These are phyloP conservation scores for Yamadazyma insecticola DNA, from an alignment of 805 yeast genomes.

Conservation along the genomic window DNA sequence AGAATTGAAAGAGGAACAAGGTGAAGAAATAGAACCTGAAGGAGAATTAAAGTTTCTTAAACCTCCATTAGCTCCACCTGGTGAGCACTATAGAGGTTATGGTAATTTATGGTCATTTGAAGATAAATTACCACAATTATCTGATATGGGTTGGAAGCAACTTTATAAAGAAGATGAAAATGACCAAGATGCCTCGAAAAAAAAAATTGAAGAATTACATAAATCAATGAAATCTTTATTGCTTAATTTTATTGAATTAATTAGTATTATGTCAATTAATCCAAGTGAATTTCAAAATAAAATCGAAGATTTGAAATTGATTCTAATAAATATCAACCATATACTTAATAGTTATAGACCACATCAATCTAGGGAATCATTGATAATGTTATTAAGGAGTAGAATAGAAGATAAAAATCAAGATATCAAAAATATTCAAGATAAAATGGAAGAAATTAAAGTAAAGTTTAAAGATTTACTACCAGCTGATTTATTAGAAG, in stretches of 20 bases:
- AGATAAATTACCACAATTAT: constrained; percentile 72
- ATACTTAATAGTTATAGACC: constrained; percentile 88
- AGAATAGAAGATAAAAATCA: constrained; percentile 61
- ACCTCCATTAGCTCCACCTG: constrained; percentile 64
- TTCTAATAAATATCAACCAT: constrained; percentile 88
- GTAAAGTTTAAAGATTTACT: constrained; percentile 23
- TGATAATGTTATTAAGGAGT: constrained; percentile 67
- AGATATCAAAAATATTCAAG: constrained; percentile 46
- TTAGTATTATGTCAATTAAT: constrained; percentile 69
- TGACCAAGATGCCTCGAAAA: constrained; percentile 28
- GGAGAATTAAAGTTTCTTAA: constrained; percentile 52
- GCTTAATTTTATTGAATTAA: constrained; percentile 74
- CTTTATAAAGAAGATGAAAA: constrained; percentile 45
- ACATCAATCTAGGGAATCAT: constrained; percentile 88
- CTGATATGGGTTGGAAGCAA: constrained; percentile 74
- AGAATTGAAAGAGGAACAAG: constrained; percentile 14
- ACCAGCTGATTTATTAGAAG: constrained; percentile 6
- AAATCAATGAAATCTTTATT: constrained; percentile 74
- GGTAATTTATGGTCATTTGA: constrained; percentile 85
- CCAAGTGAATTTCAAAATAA: constrained; percentile 60
- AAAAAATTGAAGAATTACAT: constrained; percentile 70
- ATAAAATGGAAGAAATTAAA: constrained; percentile 36
- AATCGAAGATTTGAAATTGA: constrained; percentile 73
- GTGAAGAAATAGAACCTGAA: no score
- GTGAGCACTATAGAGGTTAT: constrained; percentile 72